Conservation (phyloP, 805 yeast species). For the Hanseniaspora occidentalis region DNA sequence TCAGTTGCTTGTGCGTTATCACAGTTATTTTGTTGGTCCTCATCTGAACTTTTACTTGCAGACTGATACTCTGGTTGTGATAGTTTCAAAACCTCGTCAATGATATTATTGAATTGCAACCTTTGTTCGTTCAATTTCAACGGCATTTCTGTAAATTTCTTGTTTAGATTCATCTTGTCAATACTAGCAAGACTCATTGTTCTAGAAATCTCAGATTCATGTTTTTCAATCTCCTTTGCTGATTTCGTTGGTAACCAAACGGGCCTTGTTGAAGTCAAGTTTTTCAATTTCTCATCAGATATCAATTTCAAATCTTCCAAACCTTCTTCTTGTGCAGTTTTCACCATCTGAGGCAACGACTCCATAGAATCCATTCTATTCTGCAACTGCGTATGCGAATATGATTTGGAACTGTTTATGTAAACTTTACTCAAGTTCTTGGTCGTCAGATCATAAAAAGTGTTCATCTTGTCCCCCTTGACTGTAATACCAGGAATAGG, state of each 20-base stretch:
- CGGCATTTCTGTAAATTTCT: slow-evolving; percentile 15
- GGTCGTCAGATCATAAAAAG: slow-evolving; percentile 24
- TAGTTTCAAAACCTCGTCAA: slow-evolving; percentile 16
- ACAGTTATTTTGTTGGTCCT: too few species aligned
- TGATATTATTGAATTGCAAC: slow-evolving; percentile 15
- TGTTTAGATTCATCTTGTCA: slow-evolving; percentile 20
- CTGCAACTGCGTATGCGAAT: slow-evolving; percentile 26
- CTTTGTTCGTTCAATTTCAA: slow-evolving; percentile 18
- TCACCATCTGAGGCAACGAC: slow-evolving; percentile 27
- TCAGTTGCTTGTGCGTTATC: too few species aligned
- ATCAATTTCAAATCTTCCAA: slow-evolving; percentile 50
- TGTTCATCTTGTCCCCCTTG: slow-evolving; percentile 11
- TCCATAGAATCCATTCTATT: slow-evolving; percentile 24
- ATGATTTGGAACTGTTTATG: slow-evolving; percentile 25
- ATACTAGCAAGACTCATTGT: slow-evolving; percentile 23
- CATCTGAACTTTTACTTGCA: too few species aligned
- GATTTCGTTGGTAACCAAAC: slow-evolving; percentile 61
- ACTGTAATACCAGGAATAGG: slow-evolving; percentile 34
- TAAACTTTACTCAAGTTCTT: slow-evolving; percentile 31
- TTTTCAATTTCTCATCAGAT: slow-evolving; percentile 45
- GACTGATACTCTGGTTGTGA: too few species aligned
- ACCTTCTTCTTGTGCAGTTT: slow-evolving; percentile 27
- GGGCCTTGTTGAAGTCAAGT: slow-evolving; percentile 52
- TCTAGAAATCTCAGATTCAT: slow-evolving; percentile 41
- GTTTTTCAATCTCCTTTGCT: slow-evolving; percentile 37